Evolutionary conservation across 108 stramenopile species (phyloP), one percentile per base, ranked within the genome.

Genomic region (Discostella pseudostelligera): DNA sequence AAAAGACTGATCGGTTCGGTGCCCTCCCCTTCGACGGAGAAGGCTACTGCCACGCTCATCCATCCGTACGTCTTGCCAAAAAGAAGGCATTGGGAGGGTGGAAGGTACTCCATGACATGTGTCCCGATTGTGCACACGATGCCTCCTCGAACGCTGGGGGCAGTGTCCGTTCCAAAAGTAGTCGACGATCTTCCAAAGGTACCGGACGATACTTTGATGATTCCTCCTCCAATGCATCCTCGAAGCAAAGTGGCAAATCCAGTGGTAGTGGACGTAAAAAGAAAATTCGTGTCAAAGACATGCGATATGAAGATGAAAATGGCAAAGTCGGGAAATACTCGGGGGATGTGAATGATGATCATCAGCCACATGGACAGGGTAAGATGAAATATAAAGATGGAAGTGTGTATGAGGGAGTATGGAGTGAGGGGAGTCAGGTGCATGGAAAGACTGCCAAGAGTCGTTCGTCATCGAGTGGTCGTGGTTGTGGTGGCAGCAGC

Each of bases 381-480:
- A 77, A 77, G 58, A 77, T 77, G 42, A 77, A 77, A 50, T 77
- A 77, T 39, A 65, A 61, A 29, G 76, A 69, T 60, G 76, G 76
- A 7, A 55, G 49, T 0, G 49, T 47, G 17, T 77, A 64, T 47
- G 39, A 9, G n/a, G 76, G 76, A 11, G 76, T 77, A 12, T 77
- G 76, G 76, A 65, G 42, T 47, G 68, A 69, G 7, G 76, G 76
- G 1, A 58, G 44, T 49, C 61, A 63, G 42, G 76, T 59, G 25
- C 76, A 77, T 45, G 76, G 76, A 16, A 75, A 67, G 60, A 67
- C 42, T 35, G 55, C 49, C 22, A 56, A 47, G 35, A 22, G 40
- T 35, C 13, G 36, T 17, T 56, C 55, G 29, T 39, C 28, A 11
- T 25, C 6, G n/a, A 37, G n/a, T n/a, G n/a, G n/a, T n/a, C n/a